Evolutionary conservation across 208 protist genomes (phyloP), one percentile per base, ranked within the genome.

Genomic region (Angomonas deanei): DNA sequence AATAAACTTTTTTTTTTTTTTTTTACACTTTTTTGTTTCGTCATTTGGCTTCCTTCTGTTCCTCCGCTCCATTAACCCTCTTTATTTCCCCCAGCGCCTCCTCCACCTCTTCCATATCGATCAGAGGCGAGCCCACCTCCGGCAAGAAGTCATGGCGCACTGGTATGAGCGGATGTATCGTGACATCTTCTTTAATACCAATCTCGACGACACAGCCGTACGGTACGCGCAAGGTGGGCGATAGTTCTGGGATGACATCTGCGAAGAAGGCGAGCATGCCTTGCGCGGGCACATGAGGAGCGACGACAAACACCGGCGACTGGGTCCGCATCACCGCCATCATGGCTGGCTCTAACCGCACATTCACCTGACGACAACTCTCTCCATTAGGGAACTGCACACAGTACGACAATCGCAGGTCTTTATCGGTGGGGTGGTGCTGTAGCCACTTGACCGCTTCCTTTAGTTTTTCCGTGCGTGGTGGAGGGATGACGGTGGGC

Each of bases 281-380:
- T 55, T 92, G 76, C 33, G 88, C 85, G 0, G 88, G 81, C 19
- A 89, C 69, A 0, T 72, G 23, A 13, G 88, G 78, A 11, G 85
- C 84, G 2, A 92, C 71, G 10, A 94, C 82, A 64, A 94, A 79
- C 11, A 92, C 83, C 0, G 88, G 82, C 3, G 71, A 83, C 68
- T 86, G 78, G 24, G 82, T 79, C 3, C 88, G 78, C 88, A 92
- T 91, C 23, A 92, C 80, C 15, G 85, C 84, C 88, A 94, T 94
- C 34, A 94, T 38, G 31, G 77, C 88, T 13, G 82, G 80, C 66
- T 94, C 88, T n/a, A 94, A 70, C 3, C 88, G 82, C 46, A 85
- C 81, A 61, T 88, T 92, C 34, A 94, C 83, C 72, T 94, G 88
- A 23, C 85, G 78, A 60, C 67, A 94, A 70, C 82, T 89, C 72